phyloP scores from a whole-genome alignment of 1,284 basidiomycete genomes.

The Boletus semigastroideus region DNA sequence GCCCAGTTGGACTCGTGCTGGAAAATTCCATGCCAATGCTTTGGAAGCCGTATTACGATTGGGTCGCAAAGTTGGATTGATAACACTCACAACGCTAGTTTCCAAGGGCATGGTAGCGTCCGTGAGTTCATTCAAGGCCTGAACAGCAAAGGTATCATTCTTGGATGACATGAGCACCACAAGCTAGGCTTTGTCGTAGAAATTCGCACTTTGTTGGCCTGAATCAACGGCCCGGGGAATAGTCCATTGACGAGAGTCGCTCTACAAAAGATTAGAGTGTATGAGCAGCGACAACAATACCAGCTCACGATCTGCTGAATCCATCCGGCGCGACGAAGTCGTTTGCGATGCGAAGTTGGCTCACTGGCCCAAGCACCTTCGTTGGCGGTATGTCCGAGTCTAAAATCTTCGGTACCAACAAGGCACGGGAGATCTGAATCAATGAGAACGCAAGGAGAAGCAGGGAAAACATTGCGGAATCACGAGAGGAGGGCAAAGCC shows the following conservation, averaged over 20 bases:
- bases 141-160: constrained; percentile 21
- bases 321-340: constrained; percentile 36
- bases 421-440: constrained; percentile 5
- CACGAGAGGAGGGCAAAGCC: neutral
- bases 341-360: constrained; percentile 26
- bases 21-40: constrained; percentile 38
- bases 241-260: constrained; percentile 27
- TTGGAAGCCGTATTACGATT: neutral
- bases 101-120: constrained; percentile 32
- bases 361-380: constrained; percentile 18
- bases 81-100: constrained; percentile 34
- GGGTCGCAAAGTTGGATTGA: neutral
- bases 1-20: constrained; percentile 34
- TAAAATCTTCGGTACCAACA: neutral
- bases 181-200: neutral
- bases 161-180: constrained; percentile 2
- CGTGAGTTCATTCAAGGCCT: constrained; percentile 34
- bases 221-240: constrained; percentile 29
- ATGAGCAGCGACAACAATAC: neutral
- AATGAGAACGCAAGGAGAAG: constrained; percentile 12
- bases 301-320: constrained; percentile 31
- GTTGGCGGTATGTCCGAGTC: neutral
- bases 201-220: constrained; percentile 21
- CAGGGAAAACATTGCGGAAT: constrained; percentile 4
- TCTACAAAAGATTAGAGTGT: constrained; percentile 10